Conservation (phyloP, 2,329 filamentous ascomycete species). For the Ophiostoma sp. region DNA sequence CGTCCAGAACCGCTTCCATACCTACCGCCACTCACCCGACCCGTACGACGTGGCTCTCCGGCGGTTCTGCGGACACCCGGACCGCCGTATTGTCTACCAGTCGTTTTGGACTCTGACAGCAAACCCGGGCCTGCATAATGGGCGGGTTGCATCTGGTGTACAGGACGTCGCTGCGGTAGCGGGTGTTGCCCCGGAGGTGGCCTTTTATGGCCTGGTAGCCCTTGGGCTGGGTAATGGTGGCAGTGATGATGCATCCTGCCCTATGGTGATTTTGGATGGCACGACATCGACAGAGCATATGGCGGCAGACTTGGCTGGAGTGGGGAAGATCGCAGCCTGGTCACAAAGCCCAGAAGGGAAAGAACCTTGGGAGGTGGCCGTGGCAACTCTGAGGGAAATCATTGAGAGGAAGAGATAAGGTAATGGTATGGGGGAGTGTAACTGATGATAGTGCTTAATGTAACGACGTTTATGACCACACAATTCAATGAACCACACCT, state of each 20-base stretch:
- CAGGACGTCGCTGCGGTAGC: conserved; percentile 46
- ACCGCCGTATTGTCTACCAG: conserved; percentile 48
- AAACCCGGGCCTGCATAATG: conserved; percentile 43
- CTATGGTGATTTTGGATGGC: conserved; percentile 29
- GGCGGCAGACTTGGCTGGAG: conserved; percentile 49
- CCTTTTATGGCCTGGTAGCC: conserved; percentile 48
- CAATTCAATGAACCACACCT: neutral
- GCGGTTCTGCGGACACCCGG: conserved; percentile 44
- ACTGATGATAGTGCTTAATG: neutral
- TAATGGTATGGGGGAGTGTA: neutral
- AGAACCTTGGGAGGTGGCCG: conserved; percentile 24
- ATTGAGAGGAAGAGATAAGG: neutral
- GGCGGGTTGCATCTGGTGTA: conserved; percentile 42
- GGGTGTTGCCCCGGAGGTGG: conserved; percentile 42
- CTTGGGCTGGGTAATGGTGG: conserved; percentile 47
- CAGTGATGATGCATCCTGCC: conserved; percentile 42
- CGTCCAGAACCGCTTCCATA: conserved; percentile 75
- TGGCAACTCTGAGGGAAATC: conserved; percentile 17
- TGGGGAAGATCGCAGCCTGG: conserved; percentile 45
- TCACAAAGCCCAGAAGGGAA: conserved; percentile 28
- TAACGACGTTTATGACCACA: conserved; percentile 1
- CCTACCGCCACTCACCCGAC: conserved; percentile 44
- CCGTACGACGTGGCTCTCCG: conserved; percentile 61
- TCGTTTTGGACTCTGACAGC: conserved; percentile 57
- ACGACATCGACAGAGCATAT: conserved; percentile 47